phyloP scores from a whole-genome alignment of 306 rosid species.

The Vigna unguiculata region DNA sequence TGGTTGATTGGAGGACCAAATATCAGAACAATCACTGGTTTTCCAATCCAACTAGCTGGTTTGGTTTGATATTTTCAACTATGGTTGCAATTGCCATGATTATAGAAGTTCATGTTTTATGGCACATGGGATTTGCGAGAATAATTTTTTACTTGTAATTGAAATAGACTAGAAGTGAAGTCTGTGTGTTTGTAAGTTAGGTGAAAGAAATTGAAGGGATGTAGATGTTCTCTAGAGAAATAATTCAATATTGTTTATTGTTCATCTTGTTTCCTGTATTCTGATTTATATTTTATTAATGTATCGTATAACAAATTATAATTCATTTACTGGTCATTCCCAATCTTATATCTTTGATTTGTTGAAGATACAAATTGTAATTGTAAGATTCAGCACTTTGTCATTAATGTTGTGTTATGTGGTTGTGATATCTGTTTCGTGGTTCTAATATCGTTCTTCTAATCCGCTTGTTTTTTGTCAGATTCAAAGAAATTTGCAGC shows the following conservation, averaged over 20 bases:
- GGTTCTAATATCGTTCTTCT: slow-evolving; percentile 18
- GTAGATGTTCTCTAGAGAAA: neutral
- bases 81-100: neutral
- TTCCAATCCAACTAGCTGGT: neutral
- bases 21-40: neutral
- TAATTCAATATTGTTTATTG: neutral
- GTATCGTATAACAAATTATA: neutral
- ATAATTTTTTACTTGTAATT: neutral
- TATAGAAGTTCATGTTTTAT: slow-evolving; percentile 6
- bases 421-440: neutral
- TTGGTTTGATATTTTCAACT: neutral
- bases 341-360: slow-evolving; percentile 11
- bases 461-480: slow-evolving; percentile 37
- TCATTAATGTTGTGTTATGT: neutral
- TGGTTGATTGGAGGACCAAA: neutral
- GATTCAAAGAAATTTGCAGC: slow-evolving; percentile 85
- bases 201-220: slow-evolving; percentile 30
- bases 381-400: neutral
- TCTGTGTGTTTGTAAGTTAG: neutral
- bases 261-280: slow-evolving; percentile 6
- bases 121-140: neutral
- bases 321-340: slow-evolving; percentile 10
- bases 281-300: neutral
- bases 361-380: slow-evolving; percentile 22
- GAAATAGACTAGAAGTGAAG: neutral